phyloP scores from a whole-genome alignment of 192 early-diverging fungal species.

The Coemansia sp. region DNA sequence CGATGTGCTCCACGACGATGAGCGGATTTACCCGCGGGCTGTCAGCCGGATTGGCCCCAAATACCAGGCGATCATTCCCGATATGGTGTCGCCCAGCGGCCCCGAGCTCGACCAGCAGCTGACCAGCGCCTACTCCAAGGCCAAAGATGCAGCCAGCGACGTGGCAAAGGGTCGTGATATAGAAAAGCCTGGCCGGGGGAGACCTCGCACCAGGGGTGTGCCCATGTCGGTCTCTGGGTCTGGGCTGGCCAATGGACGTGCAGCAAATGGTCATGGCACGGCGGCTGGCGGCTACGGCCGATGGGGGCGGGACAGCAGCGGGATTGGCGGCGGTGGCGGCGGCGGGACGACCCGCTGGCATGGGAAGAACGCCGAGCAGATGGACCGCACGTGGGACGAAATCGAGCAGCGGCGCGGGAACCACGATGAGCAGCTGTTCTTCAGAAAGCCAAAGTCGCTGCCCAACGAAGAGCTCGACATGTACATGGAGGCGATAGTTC shows the following conservation, averaged over 20 bases:
- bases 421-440: constrained; percentile 45
- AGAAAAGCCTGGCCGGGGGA: neutral
- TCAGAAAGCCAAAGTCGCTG: constrained; percentile 38
- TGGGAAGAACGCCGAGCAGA: constrained; percentile 46
- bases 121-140: neutral
- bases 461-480: constrained; percentile 51
- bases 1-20: constrained; percentile 70
- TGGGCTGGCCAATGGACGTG: neutral
- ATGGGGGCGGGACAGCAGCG: too few species aligned
- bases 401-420: constrained; percentile 43
- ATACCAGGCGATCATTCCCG: constrained; percentile 77
- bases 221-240: too few species aligned
- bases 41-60: constrained; percentile 76
- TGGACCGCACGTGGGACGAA: constrained; percentile 42
- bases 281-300: too few species aligned
- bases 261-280: too few species aligned
- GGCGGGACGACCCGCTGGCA: constrained; percentile 34
- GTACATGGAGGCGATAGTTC: constrained; percentile 49
- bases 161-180: neutral
- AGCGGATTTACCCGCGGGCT: constrained; percentile 75
- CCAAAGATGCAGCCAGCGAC: neutral
- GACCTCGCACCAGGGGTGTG: neutral
- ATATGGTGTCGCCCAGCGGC: constrained; percentile 45
- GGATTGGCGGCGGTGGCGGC: constrained; percentile 16
- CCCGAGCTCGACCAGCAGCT: constrained; percentile 33